Base-by-base conservation (phyloP, 352 stramenopile genomes). In the Phytophthora multivora region DNA sequence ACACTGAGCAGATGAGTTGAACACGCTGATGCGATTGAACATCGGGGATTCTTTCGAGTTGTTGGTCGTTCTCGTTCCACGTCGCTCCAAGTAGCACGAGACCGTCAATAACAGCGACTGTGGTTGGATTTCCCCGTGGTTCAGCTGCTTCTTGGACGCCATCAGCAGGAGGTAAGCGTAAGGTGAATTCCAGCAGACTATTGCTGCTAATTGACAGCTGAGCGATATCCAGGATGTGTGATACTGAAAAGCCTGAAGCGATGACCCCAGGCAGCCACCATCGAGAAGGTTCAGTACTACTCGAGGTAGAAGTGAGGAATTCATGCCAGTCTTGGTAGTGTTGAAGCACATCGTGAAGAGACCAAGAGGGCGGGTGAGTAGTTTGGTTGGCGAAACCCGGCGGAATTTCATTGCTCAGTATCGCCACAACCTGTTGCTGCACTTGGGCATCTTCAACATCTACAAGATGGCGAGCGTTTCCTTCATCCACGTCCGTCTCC, bases 31-130 rank as follows among this genome's bases (percentile, higher is more conserved):
- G 21, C 13, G 31, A 13, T n/a, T 59, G 19, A 4, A 40, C 5
- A 4, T 47, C 35, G n/a, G 23, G 13, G 1, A 35, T 39, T 19
- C 13, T 23, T 5, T 61, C 35, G 5, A 77, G 35, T 36, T 23
- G 31, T 53, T 63, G 23, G n/a, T 31, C 21, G 2, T 69, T 48
- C 23, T 45, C 6, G 26, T 80, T 69, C 75, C 71, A 80, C 1
- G 30, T 43, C 4, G 71, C 68, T 43, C 65, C 54, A 0, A 76
- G 61, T 18, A 80, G 59, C 19, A 72, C 55, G 9, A 83, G 16
- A n/a, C 75, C 75, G 5, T 67, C 56, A 6, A 83, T 35, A 7
- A 77, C 59, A 6, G 49, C 48, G 45, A 83, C 28, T 33, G 28
- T 33, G 28, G 0, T 13, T 0, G 28, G 0, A 9, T 13, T 33